These are phyloP conservation scores for Lepidium didymum DNA, from an alignment of 345 rosid genomes.

Conservation along the genomic window DNA sequence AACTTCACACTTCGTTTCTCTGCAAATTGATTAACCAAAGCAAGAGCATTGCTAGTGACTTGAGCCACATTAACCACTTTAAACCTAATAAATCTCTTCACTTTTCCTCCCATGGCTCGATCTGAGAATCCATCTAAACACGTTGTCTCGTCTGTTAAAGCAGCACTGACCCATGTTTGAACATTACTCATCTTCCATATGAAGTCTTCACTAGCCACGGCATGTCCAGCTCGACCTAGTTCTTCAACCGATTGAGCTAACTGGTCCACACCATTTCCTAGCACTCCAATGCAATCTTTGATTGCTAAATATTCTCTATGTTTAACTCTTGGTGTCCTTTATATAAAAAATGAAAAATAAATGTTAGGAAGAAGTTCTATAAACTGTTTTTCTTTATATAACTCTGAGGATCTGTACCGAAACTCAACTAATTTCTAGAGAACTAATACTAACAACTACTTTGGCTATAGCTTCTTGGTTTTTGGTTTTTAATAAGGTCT, in stretches of 20 bases:
- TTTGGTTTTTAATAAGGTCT: too few relatives aligned
- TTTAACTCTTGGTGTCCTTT: constrained; percentile 34
- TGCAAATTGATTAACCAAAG: constrained; percentile 67
- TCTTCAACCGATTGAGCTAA: constrained; percentile 59
- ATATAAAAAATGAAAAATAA: background rate
- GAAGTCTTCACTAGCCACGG: constrained; percentile 37
- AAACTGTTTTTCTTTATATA: background rate
- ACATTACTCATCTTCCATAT: constrained; percentile 79
- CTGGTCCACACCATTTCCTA: constrained; percentile 61
- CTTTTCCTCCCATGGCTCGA: constrained; percentile 42
- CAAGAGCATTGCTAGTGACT: constrained; percentile 89
- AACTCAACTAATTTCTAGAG: too few relatives aligned
- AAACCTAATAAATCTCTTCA: constrained; percentile 47
- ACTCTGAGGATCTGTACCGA: too few relatives aligned
- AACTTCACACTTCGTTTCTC: constrained; percentile 35
- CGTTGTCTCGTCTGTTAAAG: constrained; percentile 65
- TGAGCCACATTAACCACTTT: constrained; percentile 51
- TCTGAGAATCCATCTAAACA: constrained; percentile 73
- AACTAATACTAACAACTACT: too few relatives aligned
- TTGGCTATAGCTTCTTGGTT: too few relatives aligned
- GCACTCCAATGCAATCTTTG: constrained; percentile 65
- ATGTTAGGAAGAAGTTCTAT: background rate
- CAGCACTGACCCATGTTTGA: constrained; percentile 95
- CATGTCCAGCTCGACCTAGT: constrained; percentile 43
- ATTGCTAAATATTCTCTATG: constrained; percentile 52